Conservation (phyloP, 31 red algal genomes). For the Endocladia muricata region DNA sequence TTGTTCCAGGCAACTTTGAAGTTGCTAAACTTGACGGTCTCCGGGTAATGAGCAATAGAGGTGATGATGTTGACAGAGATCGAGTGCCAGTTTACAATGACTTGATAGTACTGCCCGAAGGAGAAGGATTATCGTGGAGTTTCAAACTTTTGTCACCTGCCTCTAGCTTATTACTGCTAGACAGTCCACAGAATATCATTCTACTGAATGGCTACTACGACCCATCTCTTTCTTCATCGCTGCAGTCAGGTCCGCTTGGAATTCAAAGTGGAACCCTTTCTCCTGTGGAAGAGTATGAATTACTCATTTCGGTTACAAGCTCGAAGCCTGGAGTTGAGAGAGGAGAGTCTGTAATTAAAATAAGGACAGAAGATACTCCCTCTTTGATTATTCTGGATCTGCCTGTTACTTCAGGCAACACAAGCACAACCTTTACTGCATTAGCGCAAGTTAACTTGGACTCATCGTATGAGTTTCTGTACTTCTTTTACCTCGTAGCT, state of each 20-base stretch:
- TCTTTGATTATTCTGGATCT: slow-evolving; percentile 32
- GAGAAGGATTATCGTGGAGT: slow-evolving; percentile 28
- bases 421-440: slow-evolving; percentile 40
- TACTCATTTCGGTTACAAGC: slow-evolving; percentile 22
- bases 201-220: slow-evolving; percentile 34
- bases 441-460: slow-evolving; percentile 63
- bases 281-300: slow-evolving; percentile 21
- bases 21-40: slow-evolving; percentile 31
- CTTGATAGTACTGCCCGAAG: slow-evolving; percentile 34
- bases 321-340: neutral
- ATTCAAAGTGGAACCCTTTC: slow-evolving; percentile 28
- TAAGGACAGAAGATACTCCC: slow-evolving; percentile 37
- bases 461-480: slow-evolving; percentile 38
- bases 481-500: slow-evolving; percentile 62
- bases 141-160: slow-evolving; percentile 22
- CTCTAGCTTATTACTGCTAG: neutral
- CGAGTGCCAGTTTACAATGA: slow-evolving; percentile 41
- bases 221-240: slow-evolving; percentile 1
- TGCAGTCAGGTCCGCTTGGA: slow-evolving; percentile 34
- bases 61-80: slow-evolving; percentile 10
- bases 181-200: slow-evolving; percentile 14
- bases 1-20: neutral
- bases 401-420: neutral
- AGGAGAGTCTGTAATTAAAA: slow-evolving; percentile 6
- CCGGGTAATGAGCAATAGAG: slow-evolving; percentile 23